Evolutionary conservation across 805 yeast species (phyloP).

Genomic region (Clavispora carvajalis): DNA sequence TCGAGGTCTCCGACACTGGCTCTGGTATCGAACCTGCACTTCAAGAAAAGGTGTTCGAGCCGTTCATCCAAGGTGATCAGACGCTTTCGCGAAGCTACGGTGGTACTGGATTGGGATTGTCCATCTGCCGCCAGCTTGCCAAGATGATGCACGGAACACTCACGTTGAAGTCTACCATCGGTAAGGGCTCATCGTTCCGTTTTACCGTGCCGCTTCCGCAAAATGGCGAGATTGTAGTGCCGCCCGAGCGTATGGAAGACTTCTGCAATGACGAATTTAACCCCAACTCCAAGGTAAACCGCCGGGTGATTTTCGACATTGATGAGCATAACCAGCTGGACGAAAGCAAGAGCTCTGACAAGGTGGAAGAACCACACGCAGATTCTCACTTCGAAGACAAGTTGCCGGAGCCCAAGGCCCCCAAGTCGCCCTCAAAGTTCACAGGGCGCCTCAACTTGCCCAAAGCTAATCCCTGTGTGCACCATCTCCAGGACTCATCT

Average conservation of each 20-base stretch:
- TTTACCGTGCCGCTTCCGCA: conserved; percentile 76
- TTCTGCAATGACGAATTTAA: conserved; percentile 68
- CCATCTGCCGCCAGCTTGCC: conserved; percentile 87
- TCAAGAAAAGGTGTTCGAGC: conserved; percentile 86
- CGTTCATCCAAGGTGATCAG: conserved; percentile 96
- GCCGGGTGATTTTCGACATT: conserved; percentile 42
- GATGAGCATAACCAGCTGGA: neutral
- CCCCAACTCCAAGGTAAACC: conserved; percentile 44
- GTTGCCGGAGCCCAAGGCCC: neutral
- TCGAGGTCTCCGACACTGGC: conserved; percentile 84
- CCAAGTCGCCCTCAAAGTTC: neutral
- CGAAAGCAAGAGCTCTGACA: neutral
- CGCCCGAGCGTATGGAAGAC: conserved; percentile 30
- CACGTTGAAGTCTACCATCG: conserved; percentile 65
- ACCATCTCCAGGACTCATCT: conserved; percentile 4
- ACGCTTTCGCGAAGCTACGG: conserved; percentile 87
- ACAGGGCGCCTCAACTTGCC: conserved; percentile 12
- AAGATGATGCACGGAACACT: conserved; percentile 86
- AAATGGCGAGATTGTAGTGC: conserved; percentile 46
- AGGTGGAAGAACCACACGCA: too few relatives aligned
- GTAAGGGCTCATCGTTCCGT: conserved; percentile 79
- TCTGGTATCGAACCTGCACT: conserved; percentile 85
- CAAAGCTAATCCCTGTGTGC: conserved; percentile 4
- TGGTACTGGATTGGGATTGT: conserved; percentile 91
- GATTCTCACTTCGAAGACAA: neutral